A percentile compares a stretch with the other conserved stretches of the same genome.
phyloP scores from a whole-genome alignment of 2,329 filamentous ascomycete genomes.

The Piedraia hortae region DNA sequence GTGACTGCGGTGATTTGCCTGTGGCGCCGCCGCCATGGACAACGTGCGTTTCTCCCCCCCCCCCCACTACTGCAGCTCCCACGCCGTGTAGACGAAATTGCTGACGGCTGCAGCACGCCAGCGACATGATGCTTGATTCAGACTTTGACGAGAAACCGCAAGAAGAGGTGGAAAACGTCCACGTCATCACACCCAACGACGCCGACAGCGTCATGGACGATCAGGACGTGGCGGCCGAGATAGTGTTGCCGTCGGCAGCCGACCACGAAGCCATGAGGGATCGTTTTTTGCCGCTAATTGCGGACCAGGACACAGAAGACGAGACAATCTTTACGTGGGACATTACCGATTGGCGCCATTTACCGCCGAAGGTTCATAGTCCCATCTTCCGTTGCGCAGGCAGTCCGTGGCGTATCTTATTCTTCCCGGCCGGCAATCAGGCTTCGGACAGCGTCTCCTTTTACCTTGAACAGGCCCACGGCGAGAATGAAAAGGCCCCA shows the following conservation, averaged over 20 bases:
- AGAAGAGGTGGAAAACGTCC: slow-evolving; percentile 18
- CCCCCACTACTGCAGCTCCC: background rate
- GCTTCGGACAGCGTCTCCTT: slow-evolving; percentile 67
- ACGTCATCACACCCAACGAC: slow-evolving; percentile 32
- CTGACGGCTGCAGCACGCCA: slow-evolving; percentile 21
- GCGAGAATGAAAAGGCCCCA: slow-evolving; percentile 31
- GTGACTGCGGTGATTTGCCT: too few species aligned
- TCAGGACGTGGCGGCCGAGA: slow-evolving; percentile 15
- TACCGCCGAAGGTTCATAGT: slow-evolving; percentile 61
- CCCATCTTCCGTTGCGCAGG: slow-evolving; percentile 68
- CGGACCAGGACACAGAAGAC: slow-evolving; percentile 54
- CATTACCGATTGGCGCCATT: slow-evolving; percentile 52
- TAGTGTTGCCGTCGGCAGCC: slow-evolving; percentile 24
- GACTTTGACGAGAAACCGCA: slow-evolving; percentile 30
- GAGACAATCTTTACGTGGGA: slow-evolving; percentile 64
- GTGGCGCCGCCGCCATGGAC: slow-evolving; percentile 1
- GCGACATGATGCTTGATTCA: slow-evolving; percentile 34
- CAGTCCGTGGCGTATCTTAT: slow-evolving; percentile 78
- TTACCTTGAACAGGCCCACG: slow-evolving; percentile 86
- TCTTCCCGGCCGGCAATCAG: slow-evolving; percentile 89
- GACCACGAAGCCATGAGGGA: slow-evolving; percentile 63
- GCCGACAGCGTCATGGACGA: slow-evolving; percentile 27
- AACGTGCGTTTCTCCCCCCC: slow-evolving; percentile 1
- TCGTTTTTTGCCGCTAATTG: slow-evolving; percentile 43
- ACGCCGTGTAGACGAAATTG: background rate